Evolutionary conservation across 257 asterid species (phyloP).

Genomic region (Sherardia arvensis): DNA sequence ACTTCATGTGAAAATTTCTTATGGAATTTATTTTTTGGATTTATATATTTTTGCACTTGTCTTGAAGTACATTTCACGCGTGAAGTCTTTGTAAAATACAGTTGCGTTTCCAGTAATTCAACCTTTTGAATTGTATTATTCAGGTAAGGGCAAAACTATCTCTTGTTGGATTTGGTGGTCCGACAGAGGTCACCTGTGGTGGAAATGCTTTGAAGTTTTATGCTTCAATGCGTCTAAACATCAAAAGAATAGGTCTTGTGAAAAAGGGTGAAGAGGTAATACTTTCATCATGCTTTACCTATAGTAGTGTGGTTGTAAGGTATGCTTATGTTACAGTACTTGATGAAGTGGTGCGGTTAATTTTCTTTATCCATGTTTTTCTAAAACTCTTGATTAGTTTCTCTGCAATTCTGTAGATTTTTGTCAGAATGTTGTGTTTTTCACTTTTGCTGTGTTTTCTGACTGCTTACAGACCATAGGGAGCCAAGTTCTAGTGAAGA

Average conservation of each 20-base stretch:
- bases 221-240: conserved; percentile 89
- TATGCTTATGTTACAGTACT: no score
- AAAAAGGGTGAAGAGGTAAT: conserved; percentile 89
- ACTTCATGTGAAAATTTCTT: not conserved
- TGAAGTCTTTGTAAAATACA: not conserved
- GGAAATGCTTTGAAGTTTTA: conserved; percentile 97
- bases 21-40: not conserved
- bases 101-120: conserved; percentile 1
- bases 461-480: conserved; percentile 50
- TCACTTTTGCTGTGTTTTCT: not conserved
- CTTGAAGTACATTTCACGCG: not conserved
- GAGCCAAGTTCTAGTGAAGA: conserved; percentile 78
- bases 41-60: no score
- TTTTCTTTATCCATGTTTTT: not conserved
- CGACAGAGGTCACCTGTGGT: conserved; percentile 94
- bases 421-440: not conserved
- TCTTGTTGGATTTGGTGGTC: conserved; percentile 83
- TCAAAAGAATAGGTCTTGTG: conserved; percentile 74
- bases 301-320: conserved; percentile 3
- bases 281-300: not conserved
- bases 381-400: not conserved
- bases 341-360: not conserved
- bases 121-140: not conserved
- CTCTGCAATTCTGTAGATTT: not conserved
- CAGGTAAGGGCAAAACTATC: conserved; percentile 81